Percentiles rank a stretch among this genome's conserved stretches.
These are phyloP conservation scores for Fusarium protoensiforme DNA, from an alignment of 2,329 filamentous ascomycete species.

Conservation along the genomic window DNA sequence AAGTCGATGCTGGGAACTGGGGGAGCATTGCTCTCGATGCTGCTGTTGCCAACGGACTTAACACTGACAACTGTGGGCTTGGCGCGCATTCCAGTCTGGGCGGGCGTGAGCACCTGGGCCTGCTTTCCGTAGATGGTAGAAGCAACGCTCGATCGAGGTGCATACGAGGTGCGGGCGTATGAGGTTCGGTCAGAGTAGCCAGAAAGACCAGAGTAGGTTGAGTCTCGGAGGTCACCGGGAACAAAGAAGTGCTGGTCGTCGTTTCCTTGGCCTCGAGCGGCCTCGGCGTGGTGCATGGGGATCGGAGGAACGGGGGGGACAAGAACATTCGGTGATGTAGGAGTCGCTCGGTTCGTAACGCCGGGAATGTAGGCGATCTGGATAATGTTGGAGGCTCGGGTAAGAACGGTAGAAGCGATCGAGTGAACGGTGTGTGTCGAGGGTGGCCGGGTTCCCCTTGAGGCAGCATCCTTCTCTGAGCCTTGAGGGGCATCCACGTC, in stretches of 20 bases:
- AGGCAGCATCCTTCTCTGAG: constrained; percentile 59
- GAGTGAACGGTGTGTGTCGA: constrained; percentile 90
- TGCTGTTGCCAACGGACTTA: constrained; percentile 72
- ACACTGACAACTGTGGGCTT: constrained; percentile 96
- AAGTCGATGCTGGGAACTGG: constrained; percentile 80
- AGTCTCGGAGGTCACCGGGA: constrained; percentile 89
- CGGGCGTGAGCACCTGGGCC: constrained; percentile 82
- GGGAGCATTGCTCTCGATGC: constrained; percentile 67
- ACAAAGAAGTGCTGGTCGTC: constrained; percentile 94
- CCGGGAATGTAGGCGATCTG: constrained; percentile 99
- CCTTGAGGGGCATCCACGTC: constrained; percentile 59
- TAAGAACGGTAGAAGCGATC: constrained; percentile 94
- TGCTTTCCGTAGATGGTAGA: constrained; percentile 96
- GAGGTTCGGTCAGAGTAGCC: constrained; percentile 71
- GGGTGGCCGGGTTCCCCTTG: constrained; percentile 65
- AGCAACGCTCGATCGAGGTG: constrained; percentile 79
- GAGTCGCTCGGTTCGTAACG: constrained; percentile 90
- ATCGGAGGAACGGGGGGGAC: constrained; percentile 96
- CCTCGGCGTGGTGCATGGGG: constrained; percentile 71
- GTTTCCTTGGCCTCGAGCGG: constrained; percentile 60
- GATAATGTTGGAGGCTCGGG: constrained; percentile 97
- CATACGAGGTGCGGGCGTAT: constrained; percentile 68
- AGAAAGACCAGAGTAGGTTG: constrained; percentile 85
- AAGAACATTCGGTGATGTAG: constrained; percentile 81
- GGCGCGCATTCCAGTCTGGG: constrained; percentile 86